Evolutionary conservation across 805 yeast genomes (phyloP).

Genomic region (Candida quercuum): DNA sequence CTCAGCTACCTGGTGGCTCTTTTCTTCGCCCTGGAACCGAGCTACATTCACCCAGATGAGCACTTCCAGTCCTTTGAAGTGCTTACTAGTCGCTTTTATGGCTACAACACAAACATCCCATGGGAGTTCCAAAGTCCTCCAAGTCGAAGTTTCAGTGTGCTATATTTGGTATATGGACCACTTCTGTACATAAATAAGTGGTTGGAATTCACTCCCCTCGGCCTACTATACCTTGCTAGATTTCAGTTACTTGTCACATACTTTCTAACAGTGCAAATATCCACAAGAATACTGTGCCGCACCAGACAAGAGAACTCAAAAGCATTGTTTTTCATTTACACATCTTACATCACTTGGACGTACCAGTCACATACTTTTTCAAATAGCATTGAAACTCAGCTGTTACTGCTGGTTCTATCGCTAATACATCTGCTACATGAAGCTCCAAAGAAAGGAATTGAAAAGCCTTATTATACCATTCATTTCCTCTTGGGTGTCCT

Average conservation of each 20-base stretch:
- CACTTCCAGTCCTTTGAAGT: slow-evolving; percentile 90
- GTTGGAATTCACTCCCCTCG: slow-evolving; percentile 38
- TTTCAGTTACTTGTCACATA: slow-evolving; percentile 37
- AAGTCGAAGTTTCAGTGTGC: slow-evolving; percentile 66
- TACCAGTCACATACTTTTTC: slow-evolving; percentile 87
- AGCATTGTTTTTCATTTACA: slow-evolving; percentile 35
- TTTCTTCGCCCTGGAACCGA: slow-evolving; percentile 57
- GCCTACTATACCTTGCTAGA: slow-evolving; percentile 49
- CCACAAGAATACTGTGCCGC: slow-evolving; percentile 41
- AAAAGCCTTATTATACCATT: slow-evolving; percentile 12
- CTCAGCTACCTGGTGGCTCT: slow-evolving; percentile 28
- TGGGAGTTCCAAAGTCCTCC: slow-evolving; percentile 78
- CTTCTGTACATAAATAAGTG: slow-evolving; percentile 35
- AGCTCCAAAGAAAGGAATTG: slow-evolving; percentile 6
- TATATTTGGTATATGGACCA: slow-evolving; percentile 69
- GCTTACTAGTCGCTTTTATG: slow-evolving; percentile 38
- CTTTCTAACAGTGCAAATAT: slow-evolving; percentile 28
- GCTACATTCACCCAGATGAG: slow-evolving; percentile 97
- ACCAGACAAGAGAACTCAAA: slow-evolving; percentile 43
- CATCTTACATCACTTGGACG: slow-evolving; percentile 67
- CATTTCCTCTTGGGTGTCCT: slow-evolving; percentile 39
- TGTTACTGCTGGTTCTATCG: slow-evolving; percentile 34
- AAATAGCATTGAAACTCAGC: slow-evolving; percentile 71
- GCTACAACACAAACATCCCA: slow-evolving; percentile 47
- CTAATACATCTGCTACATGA: slow-evolving; percentile 29